A percentile compares a stretch with the other conserved stretches of the same genome.
Conservation (phyloP, 768 basidiomycete species). For the Trametes gibbosa region DNA sequence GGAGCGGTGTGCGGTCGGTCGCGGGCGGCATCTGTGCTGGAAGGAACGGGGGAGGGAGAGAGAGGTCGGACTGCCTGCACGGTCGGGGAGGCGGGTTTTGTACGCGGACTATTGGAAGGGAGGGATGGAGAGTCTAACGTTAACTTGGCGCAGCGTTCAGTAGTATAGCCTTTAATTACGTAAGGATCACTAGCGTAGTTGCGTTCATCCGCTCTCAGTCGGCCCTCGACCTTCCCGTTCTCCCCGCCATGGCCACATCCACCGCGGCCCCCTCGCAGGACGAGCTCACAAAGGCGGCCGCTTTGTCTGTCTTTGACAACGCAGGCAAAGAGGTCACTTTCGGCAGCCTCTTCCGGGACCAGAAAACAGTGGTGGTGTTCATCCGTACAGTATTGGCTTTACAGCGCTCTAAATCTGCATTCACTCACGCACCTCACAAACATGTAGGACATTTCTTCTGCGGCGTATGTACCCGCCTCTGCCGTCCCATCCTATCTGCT, state of each 20-base stretch:
- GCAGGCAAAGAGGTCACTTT: slow-evolving; percentile 49
- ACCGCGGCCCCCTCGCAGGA: slow-evolving; percentile 15
- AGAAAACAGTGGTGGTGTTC: slow-evolving; percentile 60
- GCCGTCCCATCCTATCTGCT: neutral
- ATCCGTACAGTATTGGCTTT: slow-evolving; percentile 40
- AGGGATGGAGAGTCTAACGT: neutral
- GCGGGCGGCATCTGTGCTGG: slow-evolving; percentile 25
- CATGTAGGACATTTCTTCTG: slow-evolving; percentile 62
- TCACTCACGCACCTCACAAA: neutral
- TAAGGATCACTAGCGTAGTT: neutral
- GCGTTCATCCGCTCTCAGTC: neutral
- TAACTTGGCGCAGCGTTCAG: neutral
- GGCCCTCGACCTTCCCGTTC: neutral
- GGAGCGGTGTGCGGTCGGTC: slow-evolving; percentile 48
- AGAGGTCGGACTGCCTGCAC: neutral
- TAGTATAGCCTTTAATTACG: slow-evolving; percentile 2
- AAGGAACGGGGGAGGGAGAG: neutral
- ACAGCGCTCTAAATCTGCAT: neutral
- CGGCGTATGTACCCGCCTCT: slow-evolving; percentile 40
- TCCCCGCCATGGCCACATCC: neutral
- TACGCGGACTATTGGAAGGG: neutral
- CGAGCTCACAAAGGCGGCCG: slow-evolving; percentile 34
- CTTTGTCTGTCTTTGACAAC: slow-evolving; percentile 39
- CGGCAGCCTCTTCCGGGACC: slow-evolving; percentile 46
- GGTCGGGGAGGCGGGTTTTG: neutral